A percentile compares a stretch with the other conserved stretches of the same genome.
Conservation (phyloP, 495 filamentous ascomycete genomes). For the Xylaria sp. region DNA sequence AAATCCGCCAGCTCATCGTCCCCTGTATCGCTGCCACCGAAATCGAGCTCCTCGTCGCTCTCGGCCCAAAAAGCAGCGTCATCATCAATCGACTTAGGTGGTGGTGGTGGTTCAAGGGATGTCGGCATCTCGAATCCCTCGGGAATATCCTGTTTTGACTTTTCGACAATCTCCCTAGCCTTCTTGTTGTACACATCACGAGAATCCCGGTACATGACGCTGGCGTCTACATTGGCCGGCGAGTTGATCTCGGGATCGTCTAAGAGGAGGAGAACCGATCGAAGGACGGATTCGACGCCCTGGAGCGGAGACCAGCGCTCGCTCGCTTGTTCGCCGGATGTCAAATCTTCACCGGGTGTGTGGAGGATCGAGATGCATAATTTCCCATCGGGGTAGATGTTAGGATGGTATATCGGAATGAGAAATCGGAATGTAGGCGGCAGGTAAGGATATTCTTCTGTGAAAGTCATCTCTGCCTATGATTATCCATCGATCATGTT, state of each 20-base stretch:
- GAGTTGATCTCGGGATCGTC: conserved; percentile 93
- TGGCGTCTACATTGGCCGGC: conserved; percentile 93
- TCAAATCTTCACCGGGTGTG: conserved; percentile 85
- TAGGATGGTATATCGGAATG: conserved; percentile 83
- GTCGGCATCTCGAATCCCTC: conserved; percentile 83
- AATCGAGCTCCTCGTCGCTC: conserved; percentile 79
- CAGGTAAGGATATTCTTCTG: conserved; percentile 85
- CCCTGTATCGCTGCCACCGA: conserved; percentile 74
- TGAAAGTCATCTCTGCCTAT: conserved; percentile 82
- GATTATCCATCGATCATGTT: conserved; percentile 9
- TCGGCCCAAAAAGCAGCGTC: conserved; percentile 86
- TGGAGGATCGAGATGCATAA: conserved; percentile 98
- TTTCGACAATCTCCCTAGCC: conserved; percentile 74
- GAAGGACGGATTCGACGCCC: conserved; percentile 90
- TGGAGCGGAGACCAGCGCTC: conserved; percentile 96
- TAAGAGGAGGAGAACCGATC: conserved; percentile 90
- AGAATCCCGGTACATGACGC: conserved; percentile 80
- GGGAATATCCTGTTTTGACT: conserved; percentile 80
- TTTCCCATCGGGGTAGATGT: conserved; percentile 88
- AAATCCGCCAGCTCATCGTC: conserved; percentile 64
- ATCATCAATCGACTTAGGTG: conserved; percentile 66
- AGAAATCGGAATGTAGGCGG: conserved; percentile 93
- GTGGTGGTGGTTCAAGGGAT: conserved; percentile 64
- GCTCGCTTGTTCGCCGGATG: conserved; percentile 84
- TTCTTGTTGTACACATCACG: conserved; percentile 69